Evolutionary conservation across 2,329 filamentous ascomycete genomes (phyloP), one percentile per base, ranked within the genome.

Genomic region (Huntiella moniliformis): DNA sequence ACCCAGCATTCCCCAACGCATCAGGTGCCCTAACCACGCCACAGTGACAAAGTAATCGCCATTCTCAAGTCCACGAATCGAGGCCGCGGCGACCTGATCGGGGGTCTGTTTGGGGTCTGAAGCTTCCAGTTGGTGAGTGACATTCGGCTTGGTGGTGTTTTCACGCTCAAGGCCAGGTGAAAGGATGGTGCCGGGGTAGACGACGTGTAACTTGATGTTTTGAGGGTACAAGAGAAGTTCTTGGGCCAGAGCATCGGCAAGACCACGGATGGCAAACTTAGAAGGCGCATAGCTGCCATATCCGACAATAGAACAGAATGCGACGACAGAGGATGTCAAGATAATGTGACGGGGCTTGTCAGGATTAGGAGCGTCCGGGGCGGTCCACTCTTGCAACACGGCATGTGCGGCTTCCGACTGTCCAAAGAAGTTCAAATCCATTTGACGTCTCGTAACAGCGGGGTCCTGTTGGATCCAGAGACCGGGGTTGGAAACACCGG

Each of bases 351-450:
- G 74, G 10, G 68, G 66, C 31, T 46, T 42, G 33, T 45, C 41
- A 28, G 45, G 43, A 16, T 40, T 40, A 8, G 47, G 44, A 32
- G 42, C 37, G n/a, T 49, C 34, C 3, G 39, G 37, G 3, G 64
- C 62, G 38, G 86, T 72, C 88, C 88, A 95, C 50, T 73, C 70
- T 44, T 71, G 72, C 51, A 95, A 64, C 13, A 81, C 75, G 15
- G 83, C 77, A 58, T 92, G 85, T 34, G 85, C 80, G 63, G 93
- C 82, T 59, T 93, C 91, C 36, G 80, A 79, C 28, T 78, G 77
- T 42, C 84, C 82, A 71, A 79, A 94, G 65, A 84, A 96, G 63
- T 95, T 88, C 54, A 88, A 73, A 57, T 94, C 84, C 84, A 94
- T 94, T 60, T 93, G 84, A 52, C 70, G 66, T 37, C 79, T 73